Base-by-base conservation (phyloP, 2,329 filamentous ascomycete species). In the Diaporthe sp. region DNA sequence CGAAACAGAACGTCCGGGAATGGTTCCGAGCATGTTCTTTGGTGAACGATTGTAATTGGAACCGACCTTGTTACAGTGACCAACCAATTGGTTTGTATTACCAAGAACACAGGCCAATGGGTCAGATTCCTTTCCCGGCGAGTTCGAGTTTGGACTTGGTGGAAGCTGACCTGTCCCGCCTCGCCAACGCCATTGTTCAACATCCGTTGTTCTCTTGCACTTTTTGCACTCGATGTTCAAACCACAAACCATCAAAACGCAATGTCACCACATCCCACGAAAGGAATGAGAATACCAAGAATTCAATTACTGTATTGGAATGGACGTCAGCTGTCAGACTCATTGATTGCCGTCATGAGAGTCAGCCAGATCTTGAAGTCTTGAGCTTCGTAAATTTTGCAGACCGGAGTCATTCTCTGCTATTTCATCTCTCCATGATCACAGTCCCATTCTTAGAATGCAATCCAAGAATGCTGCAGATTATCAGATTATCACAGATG, bases 401-500 rank as follows among this genome's bases (percentile, higher is more conserved):
- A 6, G 1, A 22, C 34, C 34, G 4, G 13, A 12, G 9, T 12
- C 22, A 13, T 28, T 13, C n/a, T 53, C 25, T 22, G 20, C 47
- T n/a, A 12, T 51, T 5, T 31, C 3, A 55, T 9, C 51, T 17
- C 10, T 28, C 25, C 12, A 28, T 28, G 15, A 34, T 22, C 4
- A 55, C 5, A 31, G 20, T 20, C 20, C 55, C 28, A 37, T 22
- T 58, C 10, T 58, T 31, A 6, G 0, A 12, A 34, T 6, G 20
- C 37, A 12, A 8, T 60, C 9, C 57, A 39, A 60, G 34, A 0
- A 1, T 10, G 7, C 20, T 39, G 20, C 20, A 37, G 22, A 12
- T 39, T 13, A 1, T 72, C 9, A 37, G 22, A 12, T 39, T 13
- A 1, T 61, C n/a, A 57, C 37, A 86, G 78, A 71, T 88, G 67